Percentiles rank a stretch among this genome's conserved stretches.
Evolutionary conservation across 768 basidiomycete genomes (phyloP).

Genomic region (Agaricus subrufescens): DNA sequence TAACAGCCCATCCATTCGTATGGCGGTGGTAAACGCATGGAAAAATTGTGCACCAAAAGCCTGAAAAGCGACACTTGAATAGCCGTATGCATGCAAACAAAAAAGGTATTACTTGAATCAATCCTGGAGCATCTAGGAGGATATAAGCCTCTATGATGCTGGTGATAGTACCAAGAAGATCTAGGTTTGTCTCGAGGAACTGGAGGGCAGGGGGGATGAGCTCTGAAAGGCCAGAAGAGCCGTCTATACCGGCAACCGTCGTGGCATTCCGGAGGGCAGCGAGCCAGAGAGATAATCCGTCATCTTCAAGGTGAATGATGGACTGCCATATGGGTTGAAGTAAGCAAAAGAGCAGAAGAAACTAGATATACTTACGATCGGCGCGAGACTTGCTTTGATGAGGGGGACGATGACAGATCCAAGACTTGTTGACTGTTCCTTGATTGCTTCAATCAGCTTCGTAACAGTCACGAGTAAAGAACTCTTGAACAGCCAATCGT

Average conservation of each 20-base stretch:
- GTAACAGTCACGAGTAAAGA: constrained; percentile 66
- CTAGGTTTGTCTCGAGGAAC: constrained; percentile 65
- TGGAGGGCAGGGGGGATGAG: constrained; percentile 60
- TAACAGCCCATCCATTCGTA: constrained; percentile 42
- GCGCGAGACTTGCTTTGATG: constrained; percentile 58
- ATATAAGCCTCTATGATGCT: constrained; percentile 74
- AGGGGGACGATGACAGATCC: constrained; percentile 56
- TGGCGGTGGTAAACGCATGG: constrained; percentile 45
- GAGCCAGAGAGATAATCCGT: constrained; percentile 74
- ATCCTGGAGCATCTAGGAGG: constrained; percentile 56
- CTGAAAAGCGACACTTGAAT: constrained; percentile 27
- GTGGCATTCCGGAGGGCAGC: constrained; percentile 63
- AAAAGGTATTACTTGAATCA: constrained; percentile 53
- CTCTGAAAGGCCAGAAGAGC: constrained; percentile 49
- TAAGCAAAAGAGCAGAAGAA: constrained; percentile 8
- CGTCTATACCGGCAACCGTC: constrained; percentile 41
- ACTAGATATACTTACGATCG: constrained; percentile 35
- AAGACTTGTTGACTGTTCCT: constrained; percentile 54
- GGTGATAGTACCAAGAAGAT: constrained; percentile 65
- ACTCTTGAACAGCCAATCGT: constrained; percentile 69
- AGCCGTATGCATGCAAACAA: background rate
- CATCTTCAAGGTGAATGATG: constrained; percentile 69
- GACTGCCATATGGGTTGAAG: constrained; percentile 32
- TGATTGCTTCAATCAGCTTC: constrained; percentile 67
- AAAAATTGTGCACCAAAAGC: constrained; percentile 53